These are phyloP conservation scores for Cenchrus purpureus DNA, from an alignment of 176 grass and related monocot species.

Conservation along the genomic window DNA sequence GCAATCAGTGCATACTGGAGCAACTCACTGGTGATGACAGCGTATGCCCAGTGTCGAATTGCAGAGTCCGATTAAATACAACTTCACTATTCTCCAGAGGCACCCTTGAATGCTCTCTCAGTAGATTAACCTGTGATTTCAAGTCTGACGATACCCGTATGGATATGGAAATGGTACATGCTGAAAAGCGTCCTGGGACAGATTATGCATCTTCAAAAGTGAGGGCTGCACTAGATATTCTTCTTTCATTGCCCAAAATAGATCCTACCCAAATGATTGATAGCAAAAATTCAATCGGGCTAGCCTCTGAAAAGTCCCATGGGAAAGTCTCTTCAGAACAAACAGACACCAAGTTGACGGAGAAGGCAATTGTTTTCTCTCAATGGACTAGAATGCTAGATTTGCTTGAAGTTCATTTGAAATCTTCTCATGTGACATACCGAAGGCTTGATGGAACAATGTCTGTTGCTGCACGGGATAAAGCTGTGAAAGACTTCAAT, in stretches of 20 bases:
- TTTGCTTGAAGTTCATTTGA: conserved; percentile 85
- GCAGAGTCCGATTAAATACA: conserved; percentile 63
- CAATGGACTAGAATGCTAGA: conserved; percentile 99
- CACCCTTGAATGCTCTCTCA: conserved; percentile 75
- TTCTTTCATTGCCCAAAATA: conserved; percentile 75
- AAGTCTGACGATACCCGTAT: conserved; percentile 47
- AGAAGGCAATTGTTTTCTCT: conserved; percentile 99
- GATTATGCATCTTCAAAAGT: conserved; percentile 89
- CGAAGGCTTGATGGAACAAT: conserved; percentile 97
- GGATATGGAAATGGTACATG: conserved; percentile 55
- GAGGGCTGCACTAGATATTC: conserved; percentile 76
- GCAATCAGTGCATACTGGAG: conserved; percentile 92
- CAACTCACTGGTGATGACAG: conserved; percentile 87
- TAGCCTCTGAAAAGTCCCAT: conserved; percentile 33
- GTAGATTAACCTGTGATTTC: conserved; percentile 50
- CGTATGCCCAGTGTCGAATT: conserved; percentile 68
- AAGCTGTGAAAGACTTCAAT: conserved; percentile 93
- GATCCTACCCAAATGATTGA: conserved; percentile 36
- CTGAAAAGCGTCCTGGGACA: conserved; percentile 48
- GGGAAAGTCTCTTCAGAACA: conserved; percentile 45
- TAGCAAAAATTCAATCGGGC: conserved; percentile 20
- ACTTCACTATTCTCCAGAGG: conserved; percentile 83
- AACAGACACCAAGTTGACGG: conserved; percentile 54
- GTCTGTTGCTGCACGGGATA: conserved; percentile 92
- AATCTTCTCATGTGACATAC: conserved; percentile 73